Conservation (phyloP, 352 stramenopile species). For the Pythium insidiosum region DNA sequence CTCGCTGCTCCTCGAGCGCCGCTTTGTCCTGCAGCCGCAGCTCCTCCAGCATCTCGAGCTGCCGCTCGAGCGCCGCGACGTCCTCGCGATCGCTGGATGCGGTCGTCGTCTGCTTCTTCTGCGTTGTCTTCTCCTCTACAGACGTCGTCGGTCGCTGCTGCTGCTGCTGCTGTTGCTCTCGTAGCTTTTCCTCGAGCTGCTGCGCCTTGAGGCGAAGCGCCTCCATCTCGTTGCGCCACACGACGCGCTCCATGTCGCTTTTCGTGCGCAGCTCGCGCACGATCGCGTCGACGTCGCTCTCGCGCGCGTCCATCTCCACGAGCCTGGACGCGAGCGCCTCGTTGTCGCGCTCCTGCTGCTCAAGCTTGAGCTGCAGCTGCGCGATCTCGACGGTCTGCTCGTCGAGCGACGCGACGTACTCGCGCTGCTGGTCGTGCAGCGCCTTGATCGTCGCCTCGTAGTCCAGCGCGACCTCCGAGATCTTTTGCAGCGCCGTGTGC, state of each 20-base stretch:
- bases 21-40: slow-evolving; percentile 53
- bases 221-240: slow-evolving; percentile 32
- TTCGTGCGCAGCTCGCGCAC: slow-evolving; percentile 32
- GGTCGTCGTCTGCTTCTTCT: neutral
- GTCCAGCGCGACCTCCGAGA: slow-evolving; percentile 28
- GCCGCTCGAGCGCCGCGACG: slow-evolving; percentile 38
- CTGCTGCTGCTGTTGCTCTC: slow-evolving; percentile 23
- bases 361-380: slow-evolving; percentile 39
- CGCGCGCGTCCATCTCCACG: slow-evolving; percentile 67
- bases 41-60: slow-evolving; percentile 61
- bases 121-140: neutral
- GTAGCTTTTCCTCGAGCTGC: slow-evolving; percentile 24
- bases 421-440: slow-evolving; percentile 43
- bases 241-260: slow-evolving; percentile 47
- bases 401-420: slow-evolving; percentile 45
- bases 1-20: slow-evolving; percentile 46
- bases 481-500: slow-evolving; percentile 25
- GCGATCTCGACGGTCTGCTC: slow-evolving; percentile 63
- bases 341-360: slow-evolving; percentile 53
- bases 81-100: neutral
- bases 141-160: slow-evolving; percentile 16
- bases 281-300: slow-evolving; percentile 45
- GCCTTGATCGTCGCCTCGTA: slow-evolving; percentile 30
- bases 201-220: slow-evolving; percentile 30
- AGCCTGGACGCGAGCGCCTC: slow-evolving; percentile 43